Base-by-base conservation (phyloP, 371 early-diverging fungal genomes). In the Lichtheimia hyalospora region DNA sequence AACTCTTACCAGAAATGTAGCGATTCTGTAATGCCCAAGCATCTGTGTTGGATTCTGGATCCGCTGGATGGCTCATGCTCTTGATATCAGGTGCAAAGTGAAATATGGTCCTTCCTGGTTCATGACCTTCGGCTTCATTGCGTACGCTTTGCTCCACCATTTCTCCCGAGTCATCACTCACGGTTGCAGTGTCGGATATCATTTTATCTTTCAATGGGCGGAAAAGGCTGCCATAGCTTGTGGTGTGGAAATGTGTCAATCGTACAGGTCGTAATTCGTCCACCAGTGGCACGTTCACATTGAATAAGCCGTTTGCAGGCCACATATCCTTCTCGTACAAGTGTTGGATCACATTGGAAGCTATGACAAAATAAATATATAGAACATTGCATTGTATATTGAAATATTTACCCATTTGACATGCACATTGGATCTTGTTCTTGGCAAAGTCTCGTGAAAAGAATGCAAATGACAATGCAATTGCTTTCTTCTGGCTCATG, bases 401-500 rank as follows among this genome's bases (percentile, higher is more conserved):
- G 40, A 50, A 20, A 23, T 41, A 14, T 15, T 48, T 68, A 72
- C 73, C 73, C 66, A 73, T 75, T 16, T 62, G 57, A 52, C 73
- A 69, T 8, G 75, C 65, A 28, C 71, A 68, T 21, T 69, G 51
- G 15, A 75, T 63, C 24, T 64, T 56, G 5, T 57, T 21, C 7
- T 27, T 52, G 1, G 63, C 54, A 23, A 65, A 66, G 20, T 69
- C 61, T 13, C 64, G 62, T 20, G 55, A 62, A 50, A 64, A 75
- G 28, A 78, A 73, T 13, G 75, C 72, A 57, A 75, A 78, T 2
- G 79, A 78, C 8, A 78, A n/a, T 0, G 79, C 75, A 40, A 78
- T 63, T 3, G 79, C 71, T 39, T 73, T 78, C 46, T 69, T 57
- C 1, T 51, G 58, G 46, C 73, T 71, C 41, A 75, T 28, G 1